Evolutionary conservation across 768 basidiomycete genomes (phyloP).

Genomic region (Amanita rubescens): DNA sequence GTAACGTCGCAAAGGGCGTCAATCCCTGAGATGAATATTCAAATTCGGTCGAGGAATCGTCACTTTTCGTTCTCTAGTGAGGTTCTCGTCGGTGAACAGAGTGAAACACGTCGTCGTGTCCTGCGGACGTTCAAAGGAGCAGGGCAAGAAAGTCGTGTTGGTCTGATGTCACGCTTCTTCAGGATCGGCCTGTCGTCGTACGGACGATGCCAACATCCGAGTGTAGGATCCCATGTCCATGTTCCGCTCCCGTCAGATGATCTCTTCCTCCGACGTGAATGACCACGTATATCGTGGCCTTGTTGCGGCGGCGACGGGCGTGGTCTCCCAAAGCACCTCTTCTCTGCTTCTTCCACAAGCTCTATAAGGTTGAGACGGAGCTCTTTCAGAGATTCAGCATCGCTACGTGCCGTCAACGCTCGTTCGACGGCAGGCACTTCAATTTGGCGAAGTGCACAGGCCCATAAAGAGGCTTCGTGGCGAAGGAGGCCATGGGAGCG

Average conservation of each 20-base stretch:
- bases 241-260: neutral
- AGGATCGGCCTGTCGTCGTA: neutral
- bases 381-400: slow-evolving; percentile 19
- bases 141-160: neutral
- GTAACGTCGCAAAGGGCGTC: slow-evolving; percentile 1
- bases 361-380: slow-evolving; percentile 37
- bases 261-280: neutral
- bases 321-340: slow-evolving; percentile 31
- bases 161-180: neutral
- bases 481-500: slow-evolving; percentile 26
- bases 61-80: neutral
- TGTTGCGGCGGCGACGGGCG: neutral
- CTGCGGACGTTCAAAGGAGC: neutral
- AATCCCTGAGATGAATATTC: neutral
- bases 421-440: slow-evolving; percentile 26
- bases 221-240: slow-evolving; percentile 3
- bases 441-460: slow-evolving; percentile 39
- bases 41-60: neutral
- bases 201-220: neutral
- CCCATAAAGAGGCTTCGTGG: slow-evolving; percentile 47
- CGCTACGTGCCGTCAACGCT: slow-evolving; percentile 11
- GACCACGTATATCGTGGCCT: neutral
- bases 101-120: neutral
- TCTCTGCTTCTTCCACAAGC: slow-evolving; percentile 44
- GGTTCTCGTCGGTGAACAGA: neutral